phyloP scores from a whole-genome alignment of 2,329 filamentous ascomycete species.

The Colletotrichum sp. region DNA sequence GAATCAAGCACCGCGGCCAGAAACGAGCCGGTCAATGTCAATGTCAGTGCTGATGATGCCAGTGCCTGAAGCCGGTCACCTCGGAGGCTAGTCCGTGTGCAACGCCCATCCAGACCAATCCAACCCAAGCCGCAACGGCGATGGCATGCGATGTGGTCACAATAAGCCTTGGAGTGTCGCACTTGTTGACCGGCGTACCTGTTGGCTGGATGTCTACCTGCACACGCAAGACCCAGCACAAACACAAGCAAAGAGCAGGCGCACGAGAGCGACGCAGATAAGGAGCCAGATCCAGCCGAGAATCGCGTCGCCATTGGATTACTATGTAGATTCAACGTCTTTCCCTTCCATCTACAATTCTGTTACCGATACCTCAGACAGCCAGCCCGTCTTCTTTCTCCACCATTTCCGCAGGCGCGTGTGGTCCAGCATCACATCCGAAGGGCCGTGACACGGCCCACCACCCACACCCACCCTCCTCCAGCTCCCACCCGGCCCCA shows the following conservation, averaged over 20 bases:
- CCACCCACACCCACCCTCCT: background rate
- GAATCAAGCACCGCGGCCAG: background rate
- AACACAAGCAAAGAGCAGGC: background rate
- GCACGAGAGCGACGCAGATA: background rate
- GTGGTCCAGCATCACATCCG: background rate
- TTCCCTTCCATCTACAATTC: no score
- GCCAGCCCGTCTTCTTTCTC: background rate
- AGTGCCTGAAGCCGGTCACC: no score
- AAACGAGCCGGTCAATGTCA: background rate
- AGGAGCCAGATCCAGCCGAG: background rate
- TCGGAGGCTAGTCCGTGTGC: background rate
- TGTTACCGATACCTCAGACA: background rate
- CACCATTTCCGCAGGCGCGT: background rate
- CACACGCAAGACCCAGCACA: background rate
- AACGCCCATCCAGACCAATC: background rate
- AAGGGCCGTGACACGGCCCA: constrained; percentile 9
- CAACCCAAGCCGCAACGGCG: background rate
- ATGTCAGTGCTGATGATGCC: background rate
- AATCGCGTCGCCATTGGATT: background rate
- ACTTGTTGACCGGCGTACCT: background rate
- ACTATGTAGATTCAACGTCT: no score
- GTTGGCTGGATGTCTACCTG: background rate
- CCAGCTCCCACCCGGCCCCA: background rate
- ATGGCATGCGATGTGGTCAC: constrained; percentile 1
- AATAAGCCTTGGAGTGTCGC: constrained; percentile 6